These are phyloP conservation scores for Ascocoryne sarcoides DNA, from an alignment of 2,329 filamentous ascomycete species.

Conservation along the genomic window DNA sequence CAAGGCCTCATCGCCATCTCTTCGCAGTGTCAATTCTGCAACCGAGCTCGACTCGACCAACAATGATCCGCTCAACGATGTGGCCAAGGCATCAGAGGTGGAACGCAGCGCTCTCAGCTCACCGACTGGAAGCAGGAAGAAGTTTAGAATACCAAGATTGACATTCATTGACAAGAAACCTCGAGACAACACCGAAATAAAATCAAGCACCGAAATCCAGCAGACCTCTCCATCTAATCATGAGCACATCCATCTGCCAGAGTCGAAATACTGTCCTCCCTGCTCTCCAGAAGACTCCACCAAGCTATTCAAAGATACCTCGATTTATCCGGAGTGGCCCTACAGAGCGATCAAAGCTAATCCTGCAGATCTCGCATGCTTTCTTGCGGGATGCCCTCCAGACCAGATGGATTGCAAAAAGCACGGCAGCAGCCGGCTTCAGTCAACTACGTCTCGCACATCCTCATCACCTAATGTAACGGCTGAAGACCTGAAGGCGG, in stretches of 20 bases:
- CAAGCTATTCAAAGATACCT: slow-evolving; percentile 14
- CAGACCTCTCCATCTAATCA: slow-evolving; percentile 15
- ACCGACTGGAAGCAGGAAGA: slow-evolving; percentile 9
- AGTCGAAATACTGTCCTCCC: slow-evolving; percentile 16
- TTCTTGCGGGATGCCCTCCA: slow-evolving; percentile 17
- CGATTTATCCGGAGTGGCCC: slow-evolving; percentile 6
- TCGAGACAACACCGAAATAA: slow-evolving; percentile 5
- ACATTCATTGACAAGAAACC: slow-evolving; percentile 18
- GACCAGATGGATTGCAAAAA: slow-evolving; percentile 11
- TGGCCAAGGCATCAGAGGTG: slow-evolving; percentile 1
- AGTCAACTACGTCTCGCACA: neutral
- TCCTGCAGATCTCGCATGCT: slow-evolving; percentile 19
- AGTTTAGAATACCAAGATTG: slow-evolving; percentile 16
- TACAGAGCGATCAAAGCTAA: slow-evolving; percentile 8
- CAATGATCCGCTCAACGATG: neutral
- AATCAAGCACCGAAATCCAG: slow-evolving; percentile 17
- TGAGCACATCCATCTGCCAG: slow-evolving; percentile 13
- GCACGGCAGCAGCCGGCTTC: slow-evolving; percentile 8
- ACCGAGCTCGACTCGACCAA: slow-evolving; percentile 6
- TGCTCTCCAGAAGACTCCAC: slow-evolving; percentile 12
- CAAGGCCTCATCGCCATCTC: slow-evolving; percentile 1
- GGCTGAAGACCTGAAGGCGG: neutral
- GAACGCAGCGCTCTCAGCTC: neutral
- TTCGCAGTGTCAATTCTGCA: slow-evolving; percentile 10
- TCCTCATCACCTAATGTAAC: neutral